Conservation (phyloP, 2,329 filamentous ascomycete species). For the Botryotinia convoluta region DNA sequence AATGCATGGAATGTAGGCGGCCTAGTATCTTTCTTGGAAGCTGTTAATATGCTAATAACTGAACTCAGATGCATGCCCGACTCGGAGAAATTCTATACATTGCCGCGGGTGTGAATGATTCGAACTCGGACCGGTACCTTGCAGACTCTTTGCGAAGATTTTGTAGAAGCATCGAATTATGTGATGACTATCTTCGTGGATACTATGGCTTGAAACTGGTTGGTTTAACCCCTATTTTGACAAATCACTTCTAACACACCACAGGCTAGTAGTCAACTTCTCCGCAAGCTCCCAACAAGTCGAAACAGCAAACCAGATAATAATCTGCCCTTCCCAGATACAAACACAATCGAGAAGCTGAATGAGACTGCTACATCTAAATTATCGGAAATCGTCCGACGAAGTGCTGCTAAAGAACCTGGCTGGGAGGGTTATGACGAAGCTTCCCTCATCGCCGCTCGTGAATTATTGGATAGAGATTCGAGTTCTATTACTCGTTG, state of each 20-base stretch:
- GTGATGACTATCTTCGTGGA: constrained; percentile 86
- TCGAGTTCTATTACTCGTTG: constrained; percentile 34
- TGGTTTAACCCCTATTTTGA: constrained; percentile 35
- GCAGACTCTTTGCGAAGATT: constrained; percentile 79
- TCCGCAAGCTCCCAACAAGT: constrained; percentile 46
- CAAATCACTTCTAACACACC: constrained; percentile 25
- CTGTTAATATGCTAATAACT: constrained; percentile 30
- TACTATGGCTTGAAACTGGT: constrained; percentile 89
- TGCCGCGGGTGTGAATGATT: constrained; percentile 50
- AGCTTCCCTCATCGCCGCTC: constrained; percentile 69
- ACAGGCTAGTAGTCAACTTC: constrained; percentile 41
- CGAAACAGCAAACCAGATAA: constrained; percentile 48
- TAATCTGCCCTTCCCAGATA: constrained; percentile 51
- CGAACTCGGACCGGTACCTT: constrained; percentile 50
- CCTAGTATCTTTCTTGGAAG: neutral
- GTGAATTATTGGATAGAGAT: constrained; percentile 45
- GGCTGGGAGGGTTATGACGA: constrained; percentile 72
- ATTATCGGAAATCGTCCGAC: constrained; percentile 72
- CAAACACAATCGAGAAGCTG: constrained; percentile 61
- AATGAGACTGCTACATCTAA: constrained; percentile 72
- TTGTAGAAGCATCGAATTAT: constrained; percentile 87
- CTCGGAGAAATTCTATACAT: constrained; percentile 82
- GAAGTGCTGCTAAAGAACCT: constrained; percentile 56
- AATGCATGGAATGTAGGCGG: constrained; percentile 89
- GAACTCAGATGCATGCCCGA: constrained; percentile 72